phyloP scores from a whole-genome alignment of 2,329 filamentous ascomycete species.

The Tolypocladium cylindrosporum region DNA sequence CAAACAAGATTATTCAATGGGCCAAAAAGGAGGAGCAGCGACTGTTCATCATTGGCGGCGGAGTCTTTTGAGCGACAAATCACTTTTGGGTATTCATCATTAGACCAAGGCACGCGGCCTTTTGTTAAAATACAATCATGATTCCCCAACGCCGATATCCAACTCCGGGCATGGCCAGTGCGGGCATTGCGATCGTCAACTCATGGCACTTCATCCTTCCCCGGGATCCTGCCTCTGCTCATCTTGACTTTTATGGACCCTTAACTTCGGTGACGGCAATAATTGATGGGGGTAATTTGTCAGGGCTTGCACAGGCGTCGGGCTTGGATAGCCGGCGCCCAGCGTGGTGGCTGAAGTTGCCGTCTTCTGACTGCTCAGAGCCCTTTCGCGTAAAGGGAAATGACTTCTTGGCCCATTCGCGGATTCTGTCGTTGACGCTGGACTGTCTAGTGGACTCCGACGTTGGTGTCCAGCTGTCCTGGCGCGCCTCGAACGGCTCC shows the following conservation, averaged over 20 bases:
- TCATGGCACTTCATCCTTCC: not conserved
- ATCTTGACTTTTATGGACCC: constrained; percentile 2
- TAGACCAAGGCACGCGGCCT: not conserved
- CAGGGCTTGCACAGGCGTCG: not conserved
- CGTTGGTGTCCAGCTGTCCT: constrained; percentile 15
- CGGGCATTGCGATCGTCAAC: not conserved
- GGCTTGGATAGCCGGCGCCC: constrained; percentile 1
- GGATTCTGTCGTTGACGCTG: constrained; percentile 21
- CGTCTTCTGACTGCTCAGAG: constrained; percentile 11
- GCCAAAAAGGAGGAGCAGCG: constrained; percentile 84
- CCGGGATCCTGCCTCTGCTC: not conserved
- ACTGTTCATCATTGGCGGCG: constrained; percentile 95
- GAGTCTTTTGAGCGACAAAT: constrained; percentile 50
- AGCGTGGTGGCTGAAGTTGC: constrained; percentile 9
- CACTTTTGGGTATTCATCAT: constrained; percentile 1
- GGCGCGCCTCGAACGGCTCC: constrained; percentile 4
- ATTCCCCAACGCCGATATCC: not conserved
- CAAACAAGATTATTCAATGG: constrained; percentile 87
- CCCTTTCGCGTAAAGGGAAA: constrained; percentile 15
- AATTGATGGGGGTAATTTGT: constrained; percentile 6
- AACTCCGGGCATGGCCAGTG: not conserved
- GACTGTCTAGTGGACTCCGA: constrained; percentile 16
- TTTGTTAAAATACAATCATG: not conserved
- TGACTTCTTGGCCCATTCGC: constrained; percentile 23
- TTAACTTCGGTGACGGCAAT: constrained; percentile 8